Base-by-base conservation (phyloP, 2,329 filamentous ascomycete genomes). In the Trichoderma koningii region DNA sequence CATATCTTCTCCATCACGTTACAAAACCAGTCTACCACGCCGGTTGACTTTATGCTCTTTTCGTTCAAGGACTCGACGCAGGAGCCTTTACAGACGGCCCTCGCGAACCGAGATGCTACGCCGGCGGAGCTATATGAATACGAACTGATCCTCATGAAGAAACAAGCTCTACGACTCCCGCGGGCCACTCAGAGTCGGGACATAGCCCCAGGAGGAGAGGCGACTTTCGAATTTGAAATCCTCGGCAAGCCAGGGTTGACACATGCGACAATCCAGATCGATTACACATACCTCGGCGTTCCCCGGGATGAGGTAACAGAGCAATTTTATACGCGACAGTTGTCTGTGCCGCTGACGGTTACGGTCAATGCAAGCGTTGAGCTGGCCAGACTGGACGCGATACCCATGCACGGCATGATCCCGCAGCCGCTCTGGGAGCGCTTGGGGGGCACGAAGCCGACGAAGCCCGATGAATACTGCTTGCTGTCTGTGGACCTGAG, bases 321-420 rank as follows among this genome's bases (percentile, higher is more conserved):
- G 42, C 83, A 86, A 41, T 96, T 97, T 72, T 92, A 93, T 73
- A 97, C 93, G 0, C 85, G 93, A 45, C 91, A 95, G 73, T 83
- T 96, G 17, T 88, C 89, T 19, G 81, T 96, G 30, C 90, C 92
- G 15, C 80, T 98, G 65, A 91, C 89, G 0, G 86, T 97, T 17
- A 97, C 94, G 5, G 94, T 98, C 55, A 97, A 97, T 73, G 91
- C 93, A 3, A 95, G 92, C 72, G 83, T 97, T 28, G 92, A 97
- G 72, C 81, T 97, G 10, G 84, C 88, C 41, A 85, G 92, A 44
- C 87, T 93, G 69, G 93, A 97, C 72, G 83, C 96, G 19, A 76
- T 95, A 41, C 88, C 92, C 0, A 83, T 96, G 12, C 86, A 87
- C 55, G 85, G 86, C 12, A 81, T 85, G 55, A 86, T 95, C 60